Evolutionary conservation across 1,139 yeast genomes (phyloP).

Genomic region (Scheffersomyces parashehatae): DNA sequence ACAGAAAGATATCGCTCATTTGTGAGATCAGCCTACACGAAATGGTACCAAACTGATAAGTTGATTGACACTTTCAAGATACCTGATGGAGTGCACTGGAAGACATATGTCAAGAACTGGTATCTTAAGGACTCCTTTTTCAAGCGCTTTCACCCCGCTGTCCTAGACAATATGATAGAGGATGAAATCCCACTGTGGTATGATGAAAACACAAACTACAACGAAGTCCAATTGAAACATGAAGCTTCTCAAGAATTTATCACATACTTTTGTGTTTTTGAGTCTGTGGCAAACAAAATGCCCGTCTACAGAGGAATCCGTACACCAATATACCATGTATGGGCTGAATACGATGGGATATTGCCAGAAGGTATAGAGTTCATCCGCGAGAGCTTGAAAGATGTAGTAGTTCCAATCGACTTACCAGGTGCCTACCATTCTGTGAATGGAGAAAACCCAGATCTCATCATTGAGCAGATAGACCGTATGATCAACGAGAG

Average conservation of each 20-base stretch:
- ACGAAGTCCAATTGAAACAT: constrained; percentile 20
- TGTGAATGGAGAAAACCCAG: not conserved
- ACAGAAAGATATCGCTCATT: not conserved
- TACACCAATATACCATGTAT: constrained; percentile 53
- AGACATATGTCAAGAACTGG: not conserved
- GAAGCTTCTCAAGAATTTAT: constrained; percentile 40
- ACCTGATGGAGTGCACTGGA: constrained; percentile 1
- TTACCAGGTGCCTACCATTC: not conserved
- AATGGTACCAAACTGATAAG: constrained; percentile 4
- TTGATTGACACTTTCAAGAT: constrained; percentile 4
- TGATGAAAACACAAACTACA: constrained; percentile 26
- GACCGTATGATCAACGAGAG: not conserved
- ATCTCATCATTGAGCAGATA: not conserved
- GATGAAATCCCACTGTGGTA: constrained; percentile 6
- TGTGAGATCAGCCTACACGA: not conserved
- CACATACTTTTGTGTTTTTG: constrained; percentile 46
- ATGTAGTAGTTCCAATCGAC: not conserved
- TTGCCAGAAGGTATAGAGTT: constrained; percentile 39
- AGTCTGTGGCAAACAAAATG: constrained; percentile 34
- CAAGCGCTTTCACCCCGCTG: constrained; percentile 1
- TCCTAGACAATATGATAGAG: constrained; percentile 4
- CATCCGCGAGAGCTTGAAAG: constrained; percentile 29
- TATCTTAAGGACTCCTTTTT: constrained; percentile 2
- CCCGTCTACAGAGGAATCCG: constrained; percentile 34
- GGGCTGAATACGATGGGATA: constrained; percentile 54